Evolutionary conservation across 345 rosid species (phyloP).

Genomic region (Syzygium aqueum): DNA sequence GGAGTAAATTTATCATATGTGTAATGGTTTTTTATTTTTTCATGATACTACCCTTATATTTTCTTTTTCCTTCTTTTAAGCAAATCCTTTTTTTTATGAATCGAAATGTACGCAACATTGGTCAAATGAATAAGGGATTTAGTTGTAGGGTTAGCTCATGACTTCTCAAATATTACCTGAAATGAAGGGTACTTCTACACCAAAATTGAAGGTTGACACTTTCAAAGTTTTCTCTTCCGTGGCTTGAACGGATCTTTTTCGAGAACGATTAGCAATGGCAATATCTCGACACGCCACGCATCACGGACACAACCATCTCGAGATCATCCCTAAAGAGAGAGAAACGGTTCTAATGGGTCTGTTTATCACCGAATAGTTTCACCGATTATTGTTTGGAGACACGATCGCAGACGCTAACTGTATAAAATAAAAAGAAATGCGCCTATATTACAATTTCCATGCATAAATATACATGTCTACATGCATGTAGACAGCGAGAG

Average conservation of each 20-base stretch:
- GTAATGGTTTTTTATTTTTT: too few relatives aligned
- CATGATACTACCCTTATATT: background rate
- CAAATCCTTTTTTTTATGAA: background rate
- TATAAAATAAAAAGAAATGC: background rate
- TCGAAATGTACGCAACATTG: background rate
- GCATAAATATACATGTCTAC: too few relatives aligned
- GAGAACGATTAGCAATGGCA: background rate
- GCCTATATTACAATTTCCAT: too few relatives aligned
- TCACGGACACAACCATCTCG: background rate
- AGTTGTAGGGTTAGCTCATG: background rate
- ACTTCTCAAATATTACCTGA: background rate
- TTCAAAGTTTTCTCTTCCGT: background rate
- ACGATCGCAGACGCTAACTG: background rate
- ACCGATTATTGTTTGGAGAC: background rate
- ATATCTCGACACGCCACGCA: background rate
- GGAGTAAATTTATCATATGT: too few relatives aligned
- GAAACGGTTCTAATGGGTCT: too few relatives aligned
- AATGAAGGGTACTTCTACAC: background rate
- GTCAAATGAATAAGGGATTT: background rate
- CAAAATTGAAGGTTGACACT: background rate
- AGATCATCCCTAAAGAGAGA: background rate
- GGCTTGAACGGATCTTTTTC: background rate
- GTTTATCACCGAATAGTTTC: background rate
- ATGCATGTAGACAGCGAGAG: background rate
- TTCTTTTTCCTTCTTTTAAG: background rate